Base-by-base conservation (phyloP, 1,284 basidiomycete genomes). In the Melampsora americana region DNA sequence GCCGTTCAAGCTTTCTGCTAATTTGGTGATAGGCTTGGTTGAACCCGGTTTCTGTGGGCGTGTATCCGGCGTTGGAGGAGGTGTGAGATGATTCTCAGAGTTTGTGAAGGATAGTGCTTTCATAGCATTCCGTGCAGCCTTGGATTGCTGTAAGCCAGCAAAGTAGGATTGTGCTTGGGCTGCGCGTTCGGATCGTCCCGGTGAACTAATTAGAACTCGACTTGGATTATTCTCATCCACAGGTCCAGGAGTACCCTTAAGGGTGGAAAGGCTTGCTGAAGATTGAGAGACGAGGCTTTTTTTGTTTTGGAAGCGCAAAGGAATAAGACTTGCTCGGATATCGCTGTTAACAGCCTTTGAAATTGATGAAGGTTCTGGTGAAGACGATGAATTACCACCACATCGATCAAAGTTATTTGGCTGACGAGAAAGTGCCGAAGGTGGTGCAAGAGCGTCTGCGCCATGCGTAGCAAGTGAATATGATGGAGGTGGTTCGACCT, bases 1-100 rank as follows among this genome's bases (percentile, higher is more conserved):
- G 30, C 56, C 39, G 11, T 23, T n/a, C 28, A 59, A 9, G 30
- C 53, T 42, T 69, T 50, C 60, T 59, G 28, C 16, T 14, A 59
- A 9, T 59, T 23, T 59, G 39, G 5, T 42, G 39, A 12, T 12
- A n/a, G 32, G n/a, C 16, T 64, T 61, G 59, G 11, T 35, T 6
- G 26, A 71, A 48, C 6, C 12, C 18, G 2, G 23, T 44, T 62
- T 71, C 69, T 56, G 53, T n/a, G n/a, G 53, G 18, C 69, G 69
- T 4, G 69, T 61, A 28, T 61, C 48, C 3, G 69, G 69, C 18
- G 69, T 71, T 20, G 69, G 56, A 14, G 69, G 69, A 16, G 69
- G 69, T 1, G 69, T 71, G 14, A 71, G 48, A 64, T n/a, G 28
- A 14, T 44, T 44, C 42, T 61, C 69, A 23, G 18, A 6, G 12